Evolutionary conservation across 2,329 filamentous ascomycete genomes (phyloP).

Genomic region (Fonsecaea monophora): DNA sequence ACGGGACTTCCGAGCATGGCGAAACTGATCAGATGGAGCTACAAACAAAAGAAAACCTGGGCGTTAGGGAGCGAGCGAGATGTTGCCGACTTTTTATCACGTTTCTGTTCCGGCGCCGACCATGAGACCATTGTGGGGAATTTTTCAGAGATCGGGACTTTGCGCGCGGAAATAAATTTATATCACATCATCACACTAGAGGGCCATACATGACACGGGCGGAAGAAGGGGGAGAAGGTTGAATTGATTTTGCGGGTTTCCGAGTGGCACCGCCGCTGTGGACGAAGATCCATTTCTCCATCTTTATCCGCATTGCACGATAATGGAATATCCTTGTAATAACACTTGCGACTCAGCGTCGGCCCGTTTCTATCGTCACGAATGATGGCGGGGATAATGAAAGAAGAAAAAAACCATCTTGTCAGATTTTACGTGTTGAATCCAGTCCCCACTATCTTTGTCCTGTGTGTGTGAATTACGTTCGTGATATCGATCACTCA

Average conservation of each 20-base stretch:
- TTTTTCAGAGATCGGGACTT: neutral
- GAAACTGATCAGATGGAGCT: slow-evolving; percentile 5
- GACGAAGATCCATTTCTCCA: neutral
- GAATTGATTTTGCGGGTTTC: neutral
- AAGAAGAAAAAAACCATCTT: neutral
- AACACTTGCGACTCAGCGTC: neutral
- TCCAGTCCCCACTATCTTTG: too few species aligned
- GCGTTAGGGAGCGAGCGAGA: slow-evolving; percentile 21
- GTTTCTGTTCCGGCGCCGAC: neutral
- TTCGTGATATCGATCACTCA: too few species aligned
- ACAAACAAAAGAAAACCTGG: slow-evolving; percentile 5
- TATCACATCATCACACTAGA: neutral
- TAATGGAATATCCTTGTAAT: slow-evolving; percentile 7
- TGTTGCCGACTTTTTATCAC: slow-evolving; percentile 2
- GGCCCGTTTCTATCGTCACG: neutral
- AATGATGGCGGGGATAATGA: neutral
- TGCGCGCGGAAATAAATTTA: neutral
- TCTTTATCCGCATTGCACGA: neutral
- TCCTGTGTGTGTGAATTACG: too few species aligned
- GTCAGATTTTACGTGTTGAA: too few species aligned
- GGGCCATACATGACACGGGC: slow-evolving; percentile 1
- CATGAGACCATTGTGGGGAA: neutral
- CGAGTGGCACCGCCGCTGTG: neutral
- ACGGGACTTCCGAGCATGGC: slow-evolving; percentile 12
- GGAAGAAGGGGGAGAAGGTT: neutral